Evolutionary conservation across 2,329 filamentous ascomycete species (phyloP).

Genomic region (Fusarium udum): DNA sequence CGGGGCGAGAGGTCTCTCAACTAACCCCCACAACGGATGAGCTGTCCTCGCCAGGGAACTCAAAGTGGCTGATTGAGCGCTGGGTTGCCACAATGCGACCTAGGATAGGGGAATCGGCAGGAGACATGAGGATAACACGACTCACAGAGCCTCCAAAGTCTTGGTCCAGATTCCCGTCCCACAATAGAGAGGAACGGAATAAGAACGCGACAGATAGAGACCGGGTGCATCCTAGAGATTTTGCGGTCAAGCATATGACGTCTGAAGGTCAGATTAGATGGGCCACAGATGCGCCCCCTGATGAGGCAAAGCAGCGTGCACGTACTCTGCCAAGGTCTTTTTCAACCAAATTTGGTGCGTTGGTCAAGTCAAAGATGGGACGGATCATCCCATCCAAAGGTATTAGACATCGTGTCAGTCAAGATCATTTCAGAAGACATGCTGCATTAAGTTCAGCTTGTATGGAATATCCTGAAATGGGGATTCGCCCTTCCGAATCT

Average conservation of each 20-base stretch:
- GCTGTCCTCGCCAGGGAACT: conserved; percentile 4
- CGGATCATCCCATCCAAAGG: conserved; percentile 8
- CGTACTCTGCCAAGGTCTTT: conserved; percentile 38
- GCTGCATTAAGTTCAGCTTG: not conserved
- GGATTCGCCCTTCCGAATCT: conserved; percentile 34
- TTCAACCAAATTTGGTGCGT: conserved; percentile 45
- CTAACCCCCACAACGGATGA: conserved; percentile 27
- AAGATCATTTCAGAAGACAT: not conserved
- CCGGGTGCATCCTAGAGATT: conserved; percentile 43
- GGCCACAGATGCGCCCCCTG: conserved; percentile 40
- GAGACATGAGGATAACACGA: not conserved
- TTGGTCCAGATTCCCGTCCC: conserved; percentile 50
- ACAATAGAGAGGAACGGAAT: conserved; percentile 44
- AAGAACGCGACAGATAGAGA: conserved; percentile 38
- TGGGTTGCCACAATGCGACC: conserved; percentile 34
- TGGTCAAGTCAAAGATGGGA: conserved; percentile 34
- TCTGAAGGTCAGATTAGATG: conserved; percentile 36
- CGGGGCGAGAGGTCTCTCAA: conserved; percentile 10
- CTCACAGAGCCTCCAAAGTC: conserved; percentile 41
- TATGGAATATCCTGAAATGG: conserved; percentile 41
- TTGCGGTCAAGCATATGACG: conserved; percentile 39
- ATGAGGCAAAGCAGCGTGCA: not conserved
- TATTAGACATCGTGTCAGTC: not conserved
- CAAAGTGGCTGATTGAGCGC: conserved; percentile 32
- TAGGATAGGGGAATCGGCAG: not conserved